Evolutionary conservation across 2,329 filamentous ascomycete species (phyloP).

Genomic region (Dothistroma septosporum): DNA sequence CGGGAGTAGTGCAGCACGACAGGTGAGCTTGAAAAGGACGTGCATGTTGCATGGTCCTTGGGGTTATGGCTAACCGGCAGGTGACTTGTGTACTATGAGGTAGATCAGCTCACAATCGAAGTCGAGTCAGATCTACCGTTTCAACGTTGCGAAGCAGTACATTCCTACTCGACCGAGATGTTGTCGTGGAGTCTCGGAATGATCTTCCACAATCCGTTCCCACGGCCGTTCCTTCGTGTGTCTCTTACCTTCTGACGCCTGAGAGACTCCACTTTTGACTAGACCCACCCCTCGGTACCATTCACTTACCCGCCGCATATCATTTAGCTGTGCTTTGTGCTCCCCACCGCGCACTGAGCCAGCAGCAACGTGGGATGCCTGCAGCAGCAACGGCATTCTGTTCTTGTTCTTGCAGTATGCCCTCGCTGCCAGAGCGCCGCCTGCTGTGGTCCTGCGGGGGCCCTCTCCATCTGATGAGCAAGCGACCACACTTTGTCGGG

Average conservation of each 20-base stretch:
- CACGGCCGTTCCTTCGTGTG: no score
- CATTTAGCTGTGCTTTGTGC: background rate
- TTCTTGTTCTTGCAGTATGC: background rate
- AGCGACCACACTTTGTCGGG: background rate
- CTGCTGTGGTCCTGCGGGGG: background rate
- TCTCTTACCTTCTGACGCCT: no score
- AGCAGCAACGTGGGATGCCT: background rate
- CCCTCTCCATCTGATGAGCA: background rate
- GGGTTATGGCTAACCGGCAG: background rate
- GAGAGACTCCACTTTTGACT: background rate
- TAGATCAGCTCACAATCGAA: no score
- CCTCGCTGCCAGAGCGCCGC: background rate
- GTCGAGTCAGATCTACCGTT: no score
- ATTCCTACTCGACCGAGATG: no score
- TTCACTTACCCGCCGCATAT: background rate
- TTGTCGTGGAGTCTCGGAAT: no score
- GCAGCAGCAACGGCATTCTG: background rate
- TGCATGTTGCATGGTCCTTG: background rate
- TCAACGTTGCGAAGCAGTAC: no score
- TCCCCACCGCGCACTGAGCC: background rate
- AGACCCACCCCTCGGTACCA: background rate
- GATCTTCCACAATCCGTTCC: no score
- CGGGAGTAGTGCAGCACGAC: conserved; percentile 1
- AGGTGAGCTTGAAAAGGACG: background rate
- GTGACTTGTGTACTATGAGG: background rate